phyloP scores from a whole-genome alignment of 345 rosid genomes.

The Populus tremula region DNA sequence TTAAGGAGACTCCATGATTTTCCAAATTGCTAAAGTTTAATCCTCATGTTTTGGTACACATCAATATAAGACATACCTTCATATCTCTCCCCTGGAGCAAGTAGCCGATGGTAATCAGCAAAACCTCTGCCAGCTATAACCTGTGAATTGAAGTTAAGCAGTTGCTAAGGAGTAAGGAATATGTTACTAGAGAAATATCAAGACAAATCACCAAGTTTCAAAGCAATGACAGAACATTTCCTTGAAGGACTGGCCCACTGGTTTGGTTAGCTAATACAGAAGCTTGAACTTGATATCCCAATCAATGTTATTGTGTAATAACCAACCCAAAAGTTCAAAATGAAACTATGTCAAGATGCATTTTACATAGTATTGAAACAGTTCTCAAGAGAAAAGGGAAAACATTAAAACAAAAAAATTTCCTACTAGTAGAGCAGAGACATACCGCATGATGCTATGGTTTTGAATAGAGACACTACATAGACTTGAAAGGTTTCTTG shows the following conservation, averaged over 20 bases:
- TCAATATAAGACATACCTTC: conserved; percentile 55
- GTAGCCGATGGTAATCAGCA: conserved; percentile 76
- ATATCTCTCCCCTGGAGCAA: conserved; percentile 61
- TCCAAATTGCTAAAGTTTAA: not conserved
- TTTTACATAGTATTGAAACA: no score
- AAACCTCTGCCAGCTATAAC: conserved; percentile 57
- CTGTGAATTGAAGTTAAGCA: conserved; percentile 35
- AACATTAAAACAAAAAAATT: no score
- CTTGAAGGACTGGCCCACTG: not conserved
- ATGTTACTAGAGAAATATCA: not conserved
- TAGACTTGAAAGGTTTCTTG: no score
- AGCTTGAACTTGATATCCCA: not conserved
- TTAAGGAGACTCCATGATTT: not conserved
- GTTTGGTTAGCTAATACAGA: not conserved
- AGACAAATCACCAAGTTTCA: not conserved
- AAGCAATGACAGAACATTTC: conserved; percentile 4
- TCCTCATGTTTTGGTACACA: not conserved
- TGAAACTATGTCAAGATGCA: no score
- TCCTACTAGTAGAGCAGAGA: no score
- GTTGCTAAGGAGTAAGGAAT: not conserved
- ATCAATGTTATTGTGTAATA: not conserved
- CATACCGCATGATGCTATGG: no score
- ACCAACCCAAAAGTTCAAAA: no score
- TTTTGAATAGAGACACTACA: no score
- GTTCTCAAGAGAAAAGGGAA: no score